These are phyloP conservation scores for Arachis stenosperma DNA, from an alignment of 306 rosid genomes.

Conservation along the genomic window DNA sequence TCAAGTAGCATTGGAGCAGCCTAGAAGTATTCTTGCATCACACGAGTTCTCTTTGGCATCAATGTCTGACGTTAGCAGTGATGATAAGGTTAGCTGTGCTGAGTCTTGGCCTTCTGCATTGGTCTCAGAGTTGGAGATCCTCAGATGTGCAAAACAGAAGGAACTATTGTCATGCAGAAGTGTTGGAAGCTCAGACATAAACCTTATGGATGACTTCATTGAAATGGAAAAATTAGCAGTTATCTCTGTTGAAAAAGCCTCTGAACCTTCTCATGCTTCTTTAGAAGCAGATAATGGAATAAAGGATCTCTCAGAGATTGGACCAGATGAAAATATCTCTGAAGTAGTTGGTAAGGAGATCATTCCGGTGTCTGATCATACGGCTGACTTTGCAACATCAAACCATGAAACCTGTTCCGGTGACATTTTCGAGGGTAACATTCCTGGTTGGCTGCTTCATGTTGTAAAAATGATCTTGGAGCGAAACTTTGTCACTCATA, in stretches of 20 bases:
- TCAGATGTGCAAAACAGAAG: slow-evolving; percentile 58
- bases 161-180: slow-evolving; percentile 49
- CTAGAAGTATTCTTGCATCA: slow-evolving; percentile 43
- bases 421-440: slow-evolving; percentile 35
- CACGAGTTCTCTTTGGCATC: slow-evolving; percentile 59
- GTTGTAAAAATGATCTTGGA: slow-evolving; percentile 56
- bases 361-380: slow-evolving; percentile 49
- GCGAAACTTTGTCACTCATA: slow-evolving; percentile 49
- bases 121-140: slow-evolving; percentile 73
- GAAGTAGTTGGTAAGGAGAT: slow-evolving; percentile 45
- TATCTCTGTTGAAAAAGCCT: slow-evolving; percentile 56
- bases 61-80: slow-evolving; percentile 68
- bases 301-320: slow-evolving; percentile 43
- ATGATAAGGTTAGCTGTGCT: slow-evolving; percentile 72
- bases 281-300: slow-evolving; percentile 42
- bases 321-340: slow-evolving; percentile 39
- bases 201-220: slow-evolving; percentile 85
- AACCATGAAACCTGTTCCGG: slow-evolving; percentile 47
- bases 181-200: slow-evolving; percentile 65
- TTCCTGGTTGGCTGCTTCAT: slow-evolving; percentile 65
- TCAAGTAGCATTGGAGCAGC: slow-evolving; percentile 47
- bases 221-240: slow-evolving; percentile 94
- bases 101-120: slow-evolving; percentile 80
- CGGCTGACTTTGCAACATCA: slow-evolving; percentile 41
- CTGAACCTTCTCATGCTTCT: slow-evolving; percentile 48